Evolutionary conservation across 768 basidiomycete genomes (phyloP), one percentile per base, ranked within the genome.

Genomic region (Flagelloscypha sp.): DNA sequence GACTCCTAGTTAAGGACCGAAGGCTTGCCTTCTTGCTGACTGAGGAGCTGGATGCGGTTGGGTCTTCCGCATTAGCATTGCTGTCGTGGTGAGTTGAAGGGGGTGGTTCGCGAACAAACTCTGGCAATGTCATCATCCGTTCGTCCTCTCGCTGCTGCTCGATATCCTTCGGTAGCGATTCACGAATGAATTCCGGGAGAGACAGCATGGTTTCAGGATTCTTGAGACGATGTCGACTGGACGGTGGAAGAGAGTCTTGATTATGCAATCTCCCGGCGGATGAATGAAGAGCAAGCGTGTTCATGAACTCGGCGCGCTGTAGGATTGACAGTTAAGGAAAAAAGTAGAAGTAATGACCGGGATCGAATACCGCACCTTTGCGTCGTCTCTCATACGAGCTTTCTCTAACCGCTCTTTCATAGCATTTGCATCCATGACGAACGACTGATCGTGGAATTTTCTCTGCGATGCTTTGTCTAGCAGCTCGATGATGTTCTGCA

Each of bases 271-370:
- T 71, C 15, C 90, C 79, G 1, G 77, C 71, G 30, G 69, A 65
- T 0, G 87, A 84, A 49, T 85, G 85, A 19, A 70, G 64, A 7
- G 77, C 64, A 2, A 94, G 65, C 38, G 76, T 74, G 36, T 82
- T 78, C 7, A 92, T 79, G 50, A 93, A 88, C 6, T 72, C 72
- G 28, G 79, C 72, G 38, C 79, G 76, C 83, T 86, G 45, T 22
- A 46, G 22, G 27, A 24, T 21, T 8, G 21, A 31, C 9, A 37
- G 35, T 27, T 24, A 37, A 16, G 44, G 22, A 43, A 37, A 33
- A 24, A 38, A 35, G 35, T 23, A 19, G 31, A 40, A 25, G 40
- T 30, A 22, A 46, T 19, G 33, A 22, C n/a, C 32, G 33, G 19
- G 5, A 13, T 21, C 17, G 19, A 22, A 11, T 36, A 17, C 45